phyloP scores from a whole-genome alignment of 768 basidiomycete species.

The Auriscalpium orientale region DNA sequence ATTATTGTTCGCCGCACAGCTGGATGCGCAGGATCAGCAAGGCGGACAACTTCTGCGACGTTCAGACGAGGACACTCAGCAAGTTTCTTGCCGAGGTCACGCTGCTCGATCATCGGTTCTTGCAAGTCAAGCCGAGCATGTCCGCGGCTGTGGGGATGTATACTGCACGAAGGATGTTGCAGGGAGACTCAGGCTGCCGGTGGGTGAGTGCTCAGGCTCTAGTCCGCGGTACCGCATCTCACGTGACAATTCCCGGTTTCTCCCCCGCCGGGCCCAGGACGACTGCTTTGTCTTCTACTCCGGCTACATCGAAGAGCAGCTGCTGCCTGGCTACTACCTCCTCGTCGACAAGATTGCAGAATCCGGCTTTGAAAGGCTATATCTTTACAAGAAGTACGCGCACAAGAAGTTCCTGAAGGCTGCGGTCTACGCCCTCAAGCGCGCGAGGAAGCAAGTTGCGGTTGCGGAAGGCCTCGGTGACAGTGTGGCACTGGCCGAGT shows the following conservation, averaged over 20 bases:
- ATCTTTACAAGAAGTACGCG: conserved; percentile 94
- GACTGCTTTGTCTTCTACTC: conserved; percentile 91
- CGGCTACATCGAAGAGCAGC: conserved; percentile 81
- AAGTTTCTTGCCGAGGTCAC: conserved; percentile 98
- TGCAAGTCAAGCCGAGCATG: conserved; percentile 88
- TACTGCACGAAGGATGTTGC: conserved; percentile 88
- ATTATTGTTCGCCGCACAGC: conserved; percentile 98
- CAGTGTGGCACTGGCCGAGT: conserved; percentile 12
- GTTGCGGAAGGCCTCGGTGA: conserved; percentile 6
- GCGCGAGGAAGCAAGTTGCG: conserved; percentile 53
- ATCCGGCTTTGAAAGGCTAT: conserved; percentile 70
- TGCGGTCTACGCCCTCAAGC: conserved; percentile 67
- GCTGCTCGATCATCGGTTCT: conserved; percentile 84
- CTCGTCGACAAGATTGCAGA: conserved; percentile 80
- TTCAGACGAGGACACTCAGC: conserved; percentile 93
- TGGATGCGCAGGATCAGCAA: conserved; percentile 99
- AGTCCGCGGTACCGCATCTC: conserved; percentile 7
- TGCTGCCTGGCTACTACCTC: conserved; percentile 71
- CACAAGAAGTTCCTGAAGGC: conserved; percentile 98
- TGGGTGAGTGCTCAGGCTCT: conserved; percentile 74
- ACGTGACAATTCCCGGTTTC: conserved; percentile 19
- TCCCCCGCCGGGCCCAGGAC: conserved; percentile 61
- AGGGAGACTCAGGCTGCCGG: too few relatives aligned
- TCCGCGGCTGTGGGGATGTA: conserved; percentile 98
- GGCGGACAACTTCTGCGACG: conserved; percentile 97